Base-by-base conservation (phyloP, 1,139 yeast species). In the Geotrichum europaeum region DNA sequence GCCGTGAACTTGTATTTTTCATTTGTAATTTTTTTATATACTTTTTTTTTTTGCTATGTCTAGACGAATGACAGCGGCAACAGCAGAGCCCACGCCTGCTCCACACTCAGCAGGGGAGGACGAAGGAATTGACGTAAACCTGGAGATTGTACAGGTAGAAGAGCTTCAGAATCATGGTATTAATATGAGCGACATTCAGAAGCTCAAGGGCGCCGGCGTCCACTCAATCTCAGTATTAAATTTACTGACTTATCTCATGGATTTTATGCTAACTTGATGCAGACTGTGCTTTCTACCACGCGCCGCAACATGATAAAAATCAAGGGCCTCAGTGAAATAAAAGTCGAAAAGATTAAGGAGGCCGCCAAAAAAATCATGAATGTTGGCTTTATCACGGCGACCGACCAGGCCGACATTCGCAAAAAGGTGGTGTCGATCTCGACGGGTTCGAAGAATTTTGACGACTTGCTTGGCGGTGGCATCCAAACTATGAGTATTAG, bases 331-430 rank as follows among this genome's bases (percentile, higher is more conserved):
- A 80, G 84, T 66, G 87, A 81, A 64, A 78, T 79, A 18, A 84
- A 84, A 66, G 86, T 83, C 15, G 86, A 83, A 52, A 84, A 83
- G 49, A 81, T 84, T 61, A 84, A 84, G 68, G 87, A 84, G 64
- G 86, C 86, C 0, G 84, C 85, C 0, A 76, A 79, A 13, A 83
- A 82, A 65, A 69, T 84, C 25, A 71, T 81, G 62, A 73, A 74
- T 47, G 74, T 78, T 54, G 86, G 86, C 0, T 83, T 83, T 62
- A 79, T 82, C 30, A 78, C 85, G 1, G 87, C 84, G 0, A 75
- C 81, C 2, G 73, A 77, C 32, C 85, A 82, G 63, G 78, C 82
- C 2, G 82, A 79, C 61, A 69, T 79, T 10, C 73, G 87, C 64
- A 76, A 76, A 63, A 75, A 78, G 51, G 84, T 82, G 0, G 67